phyloP scores from a whole-genome alignment of 805 yeast genomes.

The Komagataella kurtzmanii region DNA sequence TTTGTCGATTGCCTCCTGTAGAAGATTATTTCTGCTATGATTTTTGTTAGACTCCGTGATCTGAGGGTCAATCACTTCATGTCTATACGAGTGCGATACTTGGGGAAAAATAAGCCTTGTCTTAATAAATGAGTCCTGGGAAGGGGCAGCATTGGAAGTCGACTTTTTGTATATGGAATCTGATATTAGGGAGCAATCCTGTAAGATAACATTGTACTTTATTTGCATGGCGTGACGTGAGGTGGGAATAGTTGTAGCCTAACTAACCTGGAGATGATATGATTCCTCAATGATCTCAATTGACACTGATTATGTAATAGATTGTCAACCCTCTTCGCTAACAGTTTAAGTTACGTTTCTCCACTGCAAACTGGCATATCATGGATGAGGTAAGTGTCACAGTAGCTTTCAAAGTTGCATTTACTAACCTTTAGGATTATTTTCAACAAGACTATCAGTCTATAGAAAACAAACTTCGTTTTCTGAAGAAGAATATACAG shows the following conservation, averaged over 20 bases:
- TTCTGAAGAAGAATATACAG: not conserved
- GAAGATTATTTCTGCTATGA: not conserved
- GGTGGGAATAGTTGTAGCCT: not conserved
- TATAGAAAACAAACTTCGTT: not conserved
- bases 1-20: not conserved
- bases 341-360: not conserved
- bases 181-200: not conserved
- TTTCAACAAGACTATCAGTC: not conserved
- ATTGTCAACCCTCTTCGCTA: not conserved
- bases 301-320: not conserved
- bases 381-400: not conserved
- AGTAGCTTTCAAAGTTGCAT: not conserved
- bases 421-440: not conserved
- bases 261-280: not conserved
- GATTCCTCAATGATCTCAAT: not conserved
- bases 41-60: not conserved
- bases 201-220: not conserved
- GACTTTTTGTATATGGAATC: not conserved
- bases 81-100: not conserved
- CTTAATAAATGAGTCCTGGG: not conserved
- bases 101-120: not conserved
- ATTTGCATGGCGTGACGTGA: not conserved
- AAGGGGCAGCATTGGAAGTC: not conserved
- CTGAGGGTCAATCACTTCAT: not conserved
- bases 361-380: not conserved